These are phyloP conservation scores for Crithidia mellificae DNA, from an alignment of 208 protist genomes.

Conservation along the genomic window DNA sequence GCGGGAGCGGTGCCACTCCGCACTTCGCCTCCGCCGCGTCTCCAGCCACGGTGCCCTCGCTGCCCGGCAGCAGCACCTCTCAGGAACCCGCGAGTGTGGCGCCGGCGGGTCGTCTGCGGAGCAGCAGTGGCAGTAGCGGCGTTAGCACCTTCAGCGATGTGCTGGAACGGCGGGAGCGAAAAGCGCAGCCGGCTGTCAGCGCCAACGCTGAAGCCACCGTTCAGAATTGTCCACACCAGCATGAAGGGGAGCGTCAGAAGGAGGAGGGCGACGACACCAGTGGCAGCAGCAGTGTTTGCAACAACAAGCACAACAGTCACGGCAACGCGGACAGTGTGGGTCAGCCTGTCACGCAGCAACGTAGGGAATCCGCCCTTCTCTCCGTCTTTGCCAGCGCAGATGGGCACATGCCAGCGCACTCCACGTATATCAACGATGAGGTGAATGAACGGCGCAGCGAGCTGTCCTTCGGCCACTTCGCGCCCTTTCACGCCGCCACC, in stretches of 20 bases:
- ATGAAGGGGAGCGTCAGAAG: too few species aligned
- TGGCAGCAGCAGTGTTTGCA: too few species aligned
- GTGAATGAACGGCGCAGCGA: conserved; percentile 3
- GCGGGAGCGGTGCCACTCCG: too few species aligned
- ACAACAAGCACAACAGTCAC: background rate
- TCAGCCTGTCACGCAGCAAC: background rate
- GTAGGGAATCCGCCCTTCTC: conserved; percentile 6
- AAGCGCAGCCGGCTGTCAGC: too few species aligned
- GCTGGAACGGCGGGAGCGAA: background rate
- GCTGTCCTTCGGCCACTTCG: background rate
- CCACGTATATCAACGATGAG: background rate
- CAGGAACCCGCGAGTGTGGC: too few species aligned
- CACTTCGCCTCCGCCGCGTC: too few species aligned
- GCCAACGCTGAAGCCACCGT: too few species aligned
- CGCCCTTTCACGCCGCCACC: background rate
- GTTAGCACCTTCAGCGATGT: background rate
- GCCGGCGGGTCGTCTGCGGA: background rate
- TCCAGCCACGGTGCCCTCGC: too few species aligned
- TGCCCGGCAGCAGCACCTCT: too few species aligned
- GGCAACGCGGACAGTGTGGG: background rate
- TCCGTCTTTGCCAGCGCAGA: background rate
- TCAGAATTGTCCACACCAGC: too few species aligned
- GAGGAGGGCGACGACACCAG: too few species aligned
- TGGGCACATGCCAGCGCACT: background rate
- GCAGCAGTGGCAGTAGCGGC: conserved; percentile 1